phyloP scores from a whole-genome alignment of 2,329 filamentous ascomycete genomes.

The Akanthomyces dipterigenus region DNA sequence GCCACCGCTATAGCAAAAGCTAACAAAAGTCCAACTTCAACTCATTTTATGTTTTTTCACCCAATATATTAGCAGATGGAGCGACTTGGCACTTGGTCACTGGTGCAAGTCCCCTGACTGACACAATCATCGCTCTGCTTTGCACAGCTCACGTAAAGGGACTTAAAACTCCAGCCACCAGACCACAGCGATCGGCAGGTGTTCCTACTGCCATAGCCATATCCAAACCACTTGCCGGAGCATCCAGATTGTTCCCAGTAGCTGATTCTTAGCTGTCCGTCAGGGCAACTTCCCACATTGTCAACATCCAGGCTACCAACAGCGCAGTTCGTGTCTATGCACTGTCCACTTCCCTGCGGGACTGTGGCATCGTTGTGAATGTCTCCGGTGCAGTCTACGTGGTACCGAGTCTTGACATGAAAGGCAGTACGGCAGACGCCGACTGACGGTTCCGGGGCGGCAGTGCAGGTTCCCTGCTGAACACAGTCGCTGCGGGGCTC shows the following conservation, averaged over 20 bases:
- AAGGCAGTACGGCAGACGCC: background rate
- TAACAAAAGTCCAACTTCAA: no score
- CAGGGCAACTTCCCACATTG: background rate
- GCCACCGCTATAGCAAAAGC: no score
- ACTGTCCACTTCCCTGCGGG: background rate
- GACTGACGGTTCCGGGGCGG: background rate
- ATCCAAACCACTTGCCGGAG: constrained; percentile 6
- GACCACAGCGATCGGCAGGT: background rate
- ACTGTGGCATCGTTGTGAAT: constrained; percentile 1
- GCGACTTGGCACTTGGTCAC: background rate
- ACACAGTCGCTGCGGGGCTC: background rate
- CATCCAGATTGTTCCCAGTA: constrained; percentile 7
- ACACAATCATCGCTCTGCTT: constrained; percentile 9
- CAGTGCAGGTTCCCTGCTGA: background rate
- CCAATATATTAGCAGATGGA: background rate
- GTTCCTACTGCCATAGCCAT: constrained; percentile 1
- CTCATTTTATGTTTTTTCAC: no score
- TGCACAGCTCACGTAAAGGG: background rate
- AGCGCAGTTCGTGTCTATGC: constrained; percentile 12
- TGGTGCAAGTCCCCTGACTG: background rate
- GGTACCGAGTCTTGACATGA: background rate
- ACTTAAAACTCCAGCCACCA: constrained; percentile 6
- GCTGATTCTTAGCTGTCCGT: constrained; percentile 4
- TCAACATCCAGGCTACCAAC: background rate
- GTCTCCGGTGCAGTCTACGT: constrained; percentile 7